phyloP scores from a whole-genome alignment of 2,329 filamentous ascomycete species.

The Nemania abortiva region DNA sequence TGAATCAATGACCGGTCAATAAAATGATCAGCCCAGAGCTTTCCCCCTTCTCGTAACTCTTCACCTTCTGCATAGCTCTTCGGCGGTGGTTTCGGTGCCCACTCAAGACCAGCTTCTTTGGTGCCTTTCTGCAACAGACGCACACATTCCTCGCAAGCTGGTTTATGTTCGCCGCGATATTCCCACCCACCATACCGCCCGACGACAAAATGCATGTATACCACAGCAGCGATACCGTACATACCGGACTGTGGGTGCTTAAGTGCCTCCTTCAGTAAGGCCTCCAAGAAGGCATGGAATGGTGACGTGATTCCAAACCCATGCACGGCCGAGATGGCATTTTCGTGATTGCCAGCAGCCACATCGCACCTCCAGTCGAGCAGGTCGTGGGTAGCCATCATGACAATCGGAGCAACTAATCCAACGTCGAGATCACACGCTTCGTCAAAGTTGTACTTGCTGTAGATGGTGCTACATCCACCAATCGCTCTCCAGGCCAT shows the following conservation, averaged over 20 bases:
- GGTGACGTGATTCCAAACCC: constrained; percentile 30
- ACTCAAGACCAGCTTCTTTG: constrained; percentile 25
- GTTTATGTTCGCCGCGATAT: constrained; percentile 29
- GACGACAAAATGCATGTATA: constrained; percentile 32
- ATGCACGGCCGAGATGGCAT: constrained; percentile 28
- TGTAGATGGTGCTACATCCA: constrained; percentile 36
- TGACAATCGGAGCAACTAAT: constrained; percentile 28
- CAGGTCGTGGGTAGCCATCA: constrained; percentile 35
- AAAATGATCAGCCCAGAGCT: constrained; percentile 35
- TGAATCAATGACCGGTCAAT: constrained; percentile 27
- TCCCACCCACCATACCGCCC: constrained; percentile 35
- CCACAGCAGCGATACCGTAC: constrained; percentile 28
- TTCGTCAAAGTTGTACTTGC: constrained; percentile 30
- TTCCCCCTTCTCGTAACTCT: constrained; percentile 24
- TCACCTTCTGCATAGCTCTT: constrained; percentile 30
- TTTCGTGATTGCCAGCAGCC: constrained; percentile 34
- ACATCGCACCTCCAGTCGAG: constrained; percentile 37
- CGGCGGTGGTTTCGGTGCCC: constrained; percentile 31
- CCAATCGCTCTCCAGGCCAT: constrained; percentile 34
- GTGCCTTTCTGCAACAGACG: constrained; percentile 24
- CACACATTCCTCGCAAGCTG: constrained; percentile 26
- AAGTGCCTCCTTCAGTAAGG: constrained; percentile 28
- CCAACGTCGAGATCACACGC: constrained; percentile 25
- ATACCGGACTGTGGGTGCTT: constrained; percentile 24
- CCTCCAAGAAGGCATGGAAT: constrained; percentile 34